Conservation (phyloP, 805 yeast genomes). For the Wickerhamiella azyma region DNA sequence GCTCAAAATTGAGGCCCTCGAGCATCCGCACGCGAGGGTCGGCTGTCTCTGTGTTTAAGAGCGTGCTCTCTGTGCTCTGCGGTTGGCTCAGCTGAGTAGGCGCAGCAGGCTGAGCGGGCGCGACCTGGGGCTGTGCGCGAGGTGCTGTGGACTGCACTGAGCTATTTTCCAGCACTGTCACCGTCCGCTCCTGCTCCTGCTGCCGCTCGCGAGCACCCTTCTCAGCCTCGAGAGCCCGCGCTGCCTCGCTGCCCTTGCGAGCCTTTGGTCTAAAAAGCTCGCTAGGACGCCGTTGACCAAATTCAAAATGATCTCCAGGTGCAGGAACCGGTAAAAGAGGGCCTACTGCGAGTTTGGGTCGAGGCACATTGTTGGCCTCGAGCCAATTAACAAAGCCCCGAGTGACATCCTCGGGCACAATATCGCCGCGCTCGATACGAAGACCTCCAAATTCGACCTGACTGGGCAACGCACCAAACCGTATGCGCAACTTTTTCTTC, state of each 20-base stretch:
- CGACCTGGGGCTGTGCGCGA: too few relatives aligned
- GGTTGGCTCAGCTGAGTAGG: too few relatives aligned
- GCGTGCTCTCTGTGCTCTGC: too few relatives aligned
- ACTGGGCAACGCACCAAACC: not conserved
- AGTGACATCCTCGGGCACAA: slow-evolving; percentile 4
- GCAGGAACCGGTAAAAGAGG: not conserved
- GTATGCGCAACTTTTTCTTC: not conserved
- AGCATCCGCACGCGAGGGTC: too few relatives aligned
- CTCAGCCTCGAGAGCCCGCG: not conserved
- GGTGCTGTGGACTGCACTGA: too few relatives aligned
- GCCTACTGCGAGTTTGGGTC: not conserved
- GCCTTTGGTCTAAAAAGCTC: not conserved
- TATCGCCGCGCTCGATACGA: not conserved
- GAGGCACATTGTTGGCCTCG: not conserved
- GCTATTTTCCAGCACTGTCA: too few relatives aligned
- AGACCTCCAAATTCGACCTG: not conserved
- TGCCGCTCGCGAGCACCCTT: too few relatives aligned
- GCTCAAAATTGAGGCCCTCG: too few relatives aligned
- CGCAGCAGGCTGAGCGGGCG: too few relatives aligned
- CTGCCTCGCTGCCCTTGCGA: not conserved
- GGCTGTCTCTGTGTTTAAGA: too few relatives aligned
- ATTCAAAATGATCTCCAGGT: not conserved
- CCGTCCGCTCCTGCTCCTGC: too few relatives aligned
- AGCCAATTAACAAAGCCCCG: not conserved
- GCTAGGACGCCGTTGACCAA: not conserved